Base-by-base conservation (phyloP, 805 yeast species). In the Wickerhamomyces mucosus region DNA sequence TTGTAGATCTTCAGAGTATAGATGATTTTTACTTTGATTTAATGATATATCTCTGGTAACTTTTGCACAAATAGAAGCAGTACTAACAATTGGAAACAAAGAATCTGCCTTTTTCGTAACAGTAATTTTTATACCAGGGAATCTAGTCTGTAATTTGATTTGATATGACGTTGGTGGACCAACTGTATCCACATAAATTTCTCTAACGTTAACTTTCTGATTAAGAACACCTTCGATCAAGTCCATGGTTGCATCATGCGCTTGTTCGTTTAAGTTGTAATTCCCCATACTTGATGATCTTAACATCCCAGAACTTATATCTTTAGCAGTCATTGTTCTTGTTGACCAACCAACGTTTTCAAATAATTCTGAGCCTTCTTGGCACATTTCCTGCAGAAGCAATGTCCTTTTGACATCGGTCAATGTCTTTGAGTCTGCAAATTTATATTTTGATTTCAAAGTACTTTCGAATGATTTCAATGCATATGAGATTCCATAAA, bases 31-130 rank as follows among this genome's bases (percentile, higher is more conserved):
- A 39, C 47, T 59, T 42, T 53, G 46, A 21, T 56, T 42, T 38
- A 81, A 56, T 26, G 71, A 66, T 28, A 71, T 55, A 53, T 92
- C 99, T 49, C 99, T 69, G 0, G 97, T 86, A 6, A 92, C 98
- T 51, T 92, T 92, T 8, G 99, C 99, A 28, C 88, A 88, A 29
- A 92, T 83, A 15, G 94, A 80, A 0, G 98, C 99, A 1, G 94
- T 82, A 51, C 94, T 80, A 7, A 92, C 99, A 33, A 85, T 76
- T 1, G 97, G 96, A 51, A 68, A 92, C 14, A 85, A 51, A 14
- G 96, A 76, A 60, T 92, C 99, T 0, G 98, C 98, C 51, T 92
- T 92, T 50, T 92, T 92, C 7, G 95, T 73, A 6, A 92, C 98
- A 0, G 85, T 79, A 18, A 92, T 69, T 37, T 68, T 69, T 15